phyloP scores from a whole-genome alignment of 139 green algal genomes.

The Picochlorum costavermella region DNA sequence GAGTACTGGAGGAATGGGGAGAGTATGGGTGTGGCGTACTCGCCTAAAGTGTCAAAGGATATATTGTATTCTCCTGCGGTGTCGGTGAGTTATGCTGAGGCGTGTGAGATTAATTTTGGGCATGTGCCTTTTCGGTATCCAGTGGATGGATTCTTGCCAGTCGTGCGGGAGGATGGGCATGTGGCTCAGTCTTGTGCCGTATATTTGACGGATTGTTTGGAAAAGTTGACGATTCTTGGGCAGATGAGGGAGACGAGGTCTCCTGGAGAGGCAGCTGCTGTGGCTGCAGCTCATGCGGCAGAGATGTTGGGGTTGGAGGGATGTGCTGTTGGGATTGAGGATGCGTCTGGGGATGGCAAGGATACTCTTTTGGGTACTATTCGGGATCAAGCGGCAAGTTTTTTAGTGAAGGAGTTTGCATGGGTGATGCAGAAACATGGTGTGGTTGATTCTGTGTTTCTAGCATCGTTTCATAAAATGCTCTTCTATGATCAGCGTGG shows the following conservation, averaged over 20 bases:
- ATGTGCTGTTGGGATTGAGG: too few species aligned
- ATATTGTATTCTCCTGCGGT: slow-evolving; percentile 41
- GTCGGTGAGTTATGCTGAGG: slow-evolving; percentile 45
- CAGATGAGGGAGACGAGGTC: background rate
- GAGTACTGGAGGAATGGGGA: slow-evolving; percentile 77
- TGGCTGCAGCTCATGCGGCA: slow-evolving; percentile 7
- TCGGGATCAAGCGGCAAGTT: too few species aligned
- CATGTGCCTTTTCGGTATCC: slow-evolving; percentile 56
- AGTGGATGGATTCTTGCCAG: slow-evolving; percentile 51
- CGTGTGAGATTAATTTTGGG: slow-evolving; percentile 34
- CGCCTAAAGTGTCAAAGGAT: slow-evolving; percentile 29
- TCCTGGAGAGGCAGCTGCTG: slow-evolving; percentile 3
- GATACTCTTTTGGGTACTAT: too few species aligned
- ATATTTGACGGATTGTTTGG: slow-evolving; percentile 52
- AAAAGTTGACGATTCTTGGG: slow-evolving; percentile 30
- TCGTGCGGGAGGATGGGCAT: slow-evolving; percentile 14
- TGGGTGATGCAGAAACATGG: too few species aligned
- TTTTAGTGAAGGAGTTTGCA: too few species aligned
- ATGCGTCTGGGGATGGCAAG: too few species aligned
- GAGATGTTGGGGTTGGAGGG: background rate
- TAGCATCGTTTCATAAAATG: slow-evolving; percentile 11
- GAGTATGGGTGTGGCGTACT: slow-evolving; percentile 70
- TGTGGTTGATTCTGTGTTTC: slow-evolving; percentile 9
- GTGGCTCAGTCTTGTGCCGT: slow-evolving; percentile 1
- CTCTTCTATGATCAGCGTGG: slow-evolving; percentile 6